Percentiles rank a stretch among this genome's conserved stretches.
These are phyloP conservation scores for Phycomyces nitens DNA, from an alignment of 192 early-diverging fungal species.

Conservation along the genomic window DNA sequence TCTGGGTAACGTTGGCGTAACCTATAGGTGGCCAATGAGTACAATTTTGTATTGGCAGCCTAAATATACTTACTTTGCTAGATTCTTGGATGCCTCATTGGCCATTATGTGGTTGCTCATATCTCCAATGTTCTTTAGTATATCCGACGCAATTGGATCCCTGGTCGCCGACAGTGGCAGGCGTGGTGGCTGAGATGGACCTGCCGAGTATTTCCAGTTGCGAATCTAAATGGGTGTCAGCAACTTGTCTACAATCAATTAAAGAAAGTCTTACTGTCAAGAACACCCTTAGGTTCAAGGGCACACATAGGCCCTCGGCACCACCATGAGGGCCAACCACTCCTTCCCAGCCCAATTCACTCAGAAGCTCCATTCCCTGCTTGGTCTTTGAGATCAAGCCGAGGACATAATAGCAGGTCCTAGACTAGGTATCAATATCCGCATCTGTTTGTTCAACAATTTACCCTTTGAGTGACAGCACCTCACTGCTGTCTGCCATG, in stretches of 20 bases:
- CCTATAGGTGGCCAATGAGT: constrained; percentile 28
- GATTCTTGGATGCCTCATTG: constrained; percentile 66
- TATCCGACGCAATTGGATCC: constrained; percentile 42
- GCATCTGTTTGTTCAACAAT: too few relatives aligned
- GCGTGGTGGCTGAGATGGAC: constrained; percentile 39
- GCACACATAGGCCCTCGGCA: constrained; percentile 63
- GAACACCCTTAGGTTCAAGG: constrained; percentile 54
- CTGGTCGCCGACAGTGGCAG: constrained; percentile 32
- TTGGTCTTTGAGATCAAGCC: constrained; percentile 68
- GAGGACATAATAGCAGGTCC: constrained; percentile 73
- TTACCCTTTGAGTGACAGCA: constrained; percentile 76
- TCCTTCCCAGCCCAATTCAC: constrained; percentile 73
- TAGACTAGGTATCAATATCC: constrained; percentile 24
- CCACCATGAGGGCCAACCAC: constrained; percentile 48
- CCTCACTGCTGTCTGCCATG: constrained; percentile 62
- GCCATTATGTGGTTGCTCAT: constrained; percentile 81
- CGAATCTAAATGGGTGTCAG: too few relatives aligned
- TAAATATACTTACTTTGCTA: constrained; percentile 49
- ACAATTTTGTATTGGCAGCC: not conserved
- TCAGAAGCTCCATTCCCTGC: constrained; percentile 65
- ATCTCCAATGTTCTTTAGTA: constrained; percentile 70
- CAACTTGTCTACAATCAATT: too few relatives aligned
- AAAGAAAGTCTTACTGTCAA: constrained; percentile 62
- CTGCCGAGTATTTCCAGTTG: constrained; percentile 45
- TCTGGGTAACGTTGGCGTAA: constrained; percentile 57